Evolutionary conservation across 805 yeast species (phyloP), one percentile per base, ranked within the genome.

Genomic region (Ogataea chonburiensis): DNA sequence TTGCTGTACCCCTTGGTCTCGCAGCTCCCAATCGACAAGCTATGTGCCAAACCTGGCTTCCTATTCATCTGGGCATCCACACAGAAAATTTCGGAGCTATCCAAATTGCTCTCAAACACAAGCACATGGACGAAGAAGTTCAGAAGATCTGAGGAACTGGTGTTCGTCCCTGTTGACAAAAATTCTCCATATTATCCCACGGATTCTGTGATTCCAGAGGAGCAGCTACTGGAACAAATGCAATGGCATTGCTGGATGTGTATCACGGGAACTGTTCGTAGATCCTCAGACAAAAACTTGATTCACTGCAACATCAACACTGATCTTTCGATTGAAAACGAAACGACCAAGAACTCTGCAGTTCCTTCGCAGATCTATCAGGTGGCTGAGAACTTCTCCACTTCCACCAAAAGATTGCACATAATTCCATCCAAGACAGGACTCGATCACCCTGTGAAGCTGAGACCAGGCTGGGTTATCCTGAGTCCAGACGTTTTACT

Each of bases 161-260:
- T 87, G 0, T 89, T 84, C 54, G 76, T 86, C 10, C 86, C 91
- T 2, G 70, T 75, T n/a, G 77, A 78, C 44, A 72, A 72, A 40
- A 59, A 72, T 18, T 81, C 93, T 0, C 77, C 78, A 1, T 78
- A 75, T 52, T 79, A 75, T 45, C 93, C 93, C 1, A 68, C 70
- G 3, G 73, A 74, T 24, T 70, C 71, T 7, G 46, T 50, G 14
- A 53, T 60, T 23, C 60, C 63, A 2, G 71, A 71, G 38, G 75
- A 71, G 12, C 67, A 67, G 21, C 55, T 85, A 17, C 69, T 85
- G 37, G 79, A 77, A 42, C 77, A 80, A 40, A 79, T 84, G 60
- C 93, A 84, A 61, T 89, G 96, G 96, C 97, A 91, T 62, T 89
- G 97, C 53, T 84, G 96, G 85, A 88, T 89, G 96, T 91, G 96